Base-by-base conservation (phyloP, 495 filamentous ascomycete species). In the Acidomyces sp. region DNA sequence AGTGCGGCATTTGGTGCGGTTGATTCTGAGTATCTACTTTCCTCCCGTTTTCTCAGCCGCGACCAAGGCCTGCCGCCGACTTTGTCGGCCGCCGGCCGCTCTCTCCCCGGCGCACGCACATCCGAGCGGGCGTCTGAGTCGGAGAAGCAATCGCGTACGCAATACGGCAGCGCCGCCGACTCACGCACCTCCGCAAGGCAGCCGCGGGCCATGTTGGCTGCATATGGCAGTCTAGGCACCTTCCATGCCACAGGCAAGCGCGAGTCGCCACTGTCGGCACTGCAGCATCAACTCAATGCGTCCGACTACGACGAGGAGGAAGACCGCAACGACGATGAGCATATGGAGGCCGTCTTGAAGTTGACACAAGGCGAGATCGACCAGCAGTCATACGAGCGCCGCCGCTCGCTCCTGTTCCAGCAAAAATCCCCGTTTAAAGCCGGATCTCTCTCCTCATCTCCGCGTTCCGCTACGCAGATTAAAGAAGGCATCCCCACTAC, bases 31-130 rank as follows among this genome's bases (percentile, higher is more conserved):
- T 77, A 86, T 3, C 60, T 95, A 15, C 55, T 97, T 24, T 94
- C 88, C 61, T 94, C 86, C n/a, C 78, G 82, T n/a, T 85, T 90
- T 55, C 87, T 94, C 74, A 84, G 85, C 12, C 71, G 81, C 12
- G 87, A 95, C 52, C 85, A 94, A 30, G 25, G 33, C 9, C 6
- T 31, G 13, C 54, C 77, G 82, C 27, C 82, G 79, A 51, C 90
- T 93, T 58, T 73, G 74, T 35, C 84, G 83, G 6, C 85, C 82
- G 2, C 59, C 88, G 32, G 47, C 28, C 26, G 42, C 29, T 39
- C 42, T 13, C 21, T 40, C 11, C 38, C 47, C n/a, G 29, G 47
- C 27, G 29, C 27, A 11, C 36, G 35, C 5, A 4, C 29, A 31
- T 15, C 43, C 46, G 56, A 55, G 35, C 53, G 58, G 26, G 53